Evolutionary conservation across 2,329 filamentous ascomycete species (phyloP).

Genomic region (Fusarium austroafricanum): DNA sequence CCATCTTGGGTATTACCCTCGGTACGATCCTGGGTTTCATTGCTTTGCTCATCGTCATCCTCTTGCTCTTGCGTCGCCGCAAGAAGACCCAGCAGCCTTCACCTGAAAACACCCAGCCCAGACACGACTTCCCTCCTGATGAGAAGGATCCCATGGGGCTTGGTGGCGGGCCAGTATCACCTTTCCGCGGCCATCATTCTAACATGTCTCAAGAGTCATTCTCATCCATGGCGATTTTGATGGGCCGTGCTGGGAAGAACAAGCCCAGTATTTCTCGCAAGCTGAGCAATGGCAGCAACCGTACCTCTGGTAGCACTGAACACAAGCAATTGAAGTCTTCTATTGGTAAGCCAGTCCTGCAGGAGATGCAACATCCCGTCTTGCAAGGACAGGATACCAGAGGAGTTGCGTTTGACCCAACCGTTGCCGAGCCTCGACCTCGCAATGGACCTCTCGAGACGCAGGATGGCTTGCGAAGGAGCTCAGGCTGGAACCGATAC

Average conservation of each 20-base stretch:
- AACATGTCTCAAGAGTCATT: conserved; percentile 67
- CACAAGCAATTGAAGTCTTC: conserved; percentile 72
- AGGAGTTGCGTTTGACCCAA: conserved; percentile 54
- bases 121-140: conserved; percentile 58
- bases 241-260: conserved; percentile 68
- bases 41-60: conserved; percentile 74
- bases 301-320: conserved; percentile 64
- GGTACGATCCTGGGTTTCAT: conserved; percentile 83
- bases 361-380: conserved; percentile 51
- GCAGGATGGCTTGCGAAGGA: conserved; percentile 65
- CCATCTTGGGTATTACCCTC: conserved; percentile 83
- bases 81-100: conserved; percentile 57
- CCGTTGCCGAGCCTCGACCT: conserved; percentile 52
- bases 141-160: conserved; percentile 69
- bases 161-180: conserved; percentile 56
- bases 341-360: conserved; percentile 71
- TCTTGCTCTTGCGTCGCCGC: conserved; percentile 67
- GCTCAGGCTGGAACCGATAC: conserved; percentile 81
- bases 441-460: conserved; percentile 49
- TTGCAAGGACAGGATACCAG: conserved; percentile 56
- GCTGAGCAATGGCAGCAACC: conserved; percentile 65
- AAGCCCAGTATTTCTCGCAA: conserved; percentile 60
- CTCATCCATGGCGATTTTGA: conserved; percentile 73
- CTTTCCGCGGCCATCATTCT: conserved; percentile 63
- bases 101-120: conserved; percentile 58